A percentile compares a stretch with the other conserved stretches of the same genome.
phyloP scores from a whole-genome alignment of 306 rosid genomes.

The Sindora glabra region DNA sequence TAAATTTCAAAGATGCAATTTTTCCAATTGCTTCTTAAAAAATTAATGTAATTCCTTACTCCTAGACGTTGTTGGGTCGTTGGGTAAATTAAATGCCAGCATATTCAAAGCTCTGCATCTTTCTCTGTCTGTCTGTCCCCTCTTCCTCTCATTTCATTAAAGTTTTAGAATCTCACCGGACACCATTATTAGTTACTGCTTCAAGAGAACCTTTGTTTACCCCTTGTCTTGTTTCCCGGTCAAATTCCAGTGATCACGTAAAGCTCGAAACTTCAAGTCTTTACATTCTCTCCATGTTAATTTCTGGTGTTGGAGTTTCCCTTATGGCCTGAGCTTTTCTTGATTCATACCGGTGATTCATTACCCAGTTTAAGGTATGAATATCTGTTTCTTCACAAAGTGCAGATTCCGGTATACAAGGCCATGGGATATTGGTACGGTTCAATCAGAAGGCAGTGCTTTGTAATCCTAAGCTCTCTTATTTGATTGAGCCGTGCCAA shows the following conservation, averaged over 20 bases:
- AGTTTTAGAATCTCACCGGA: slow-evolving; percentile 35
- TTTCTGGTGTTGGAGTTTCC: background rate
- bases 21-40: slow-evolving; percentile 16
- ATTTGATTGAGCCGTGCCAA: slow-evolving; percentile 89
- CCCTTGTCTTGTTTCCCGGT: background rate
- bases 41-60: slow-evolving; percentile 49
- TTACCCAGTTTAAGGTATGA: background rate
- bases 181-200: slow-evolving; percentile 13
- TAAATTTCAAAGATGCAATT: slow-evolving; percentile 21
- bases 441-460: slow-evolving; percentile 53
- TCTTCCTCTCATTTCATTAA: slow-evolving; percentile 27
- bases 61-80: slow-evolving; percentile 49
- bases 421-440: slow-evolving; percentile 67
- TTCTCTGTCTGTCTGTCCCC: slow-evolving; percentile 9
- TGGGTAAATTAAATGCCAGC: slow-evolving; percentile 51
- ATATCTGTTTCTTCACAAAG: too few species aligned
- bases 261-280: background rate
- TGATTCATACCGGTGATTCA: background rate
- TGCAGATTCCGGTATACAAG: too few species aligned
- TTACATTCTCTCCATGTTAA: slow-evolving; percentile 1
- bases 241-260: slow-evolving; percentile 6
- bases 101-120: slow-evolving; percentile 27
- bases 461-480: slow-evolving; percentile 31
- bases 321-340: slow-evolving; percentile 8
- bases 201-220: slow-evolving; percentile 14